Evolutionary conservation across 1,284 basidiomycete genomes (phyloP).

Genomic region (Vanrija humicola): DNA sequence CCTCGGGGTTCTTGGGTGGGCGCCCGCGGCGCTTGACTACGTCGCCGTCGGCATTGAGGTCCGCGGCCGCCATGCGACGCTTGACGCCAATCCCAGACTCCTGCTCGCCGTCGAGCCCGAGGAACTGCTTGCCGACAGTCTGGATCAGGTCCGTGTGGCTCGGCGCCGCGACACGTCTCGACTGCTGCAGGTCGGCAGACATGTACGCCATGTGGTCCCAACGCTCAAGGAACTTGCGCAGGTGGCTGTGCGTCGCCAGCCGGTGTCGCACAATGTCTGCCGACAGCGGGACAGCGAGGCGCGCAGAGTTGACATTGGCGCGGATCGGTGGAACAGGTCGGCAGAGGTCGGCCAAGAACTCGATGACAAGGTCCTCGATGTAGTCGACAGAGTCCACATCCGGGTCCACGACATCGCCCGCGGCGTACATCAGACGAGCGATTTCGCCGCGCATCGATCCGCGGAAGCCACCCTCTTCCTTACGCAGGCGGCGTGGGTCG

Average conservation of each 20-base stretch:
- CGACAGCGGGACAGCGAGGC: constrained; percentile 24
- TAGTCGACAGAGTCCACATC: constrained; percentile 40
- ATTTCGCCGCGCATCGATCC: constrained; percentile 44
- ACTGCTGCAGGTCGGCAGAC: constrained; percentile 26
- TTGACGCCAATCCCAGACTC: constrained; percentile 1
- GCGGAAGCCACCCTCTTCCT: constrained; percentile 30
- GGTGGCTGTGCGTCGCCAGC: constrained; percentile 22
- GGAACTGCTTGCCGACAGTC: constrained; percentile 32
- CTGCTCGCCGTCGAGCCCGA: constrained; percentile 30
- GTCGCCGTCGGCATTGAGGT: constrained; percentile 1
- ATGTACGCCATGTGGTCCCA: constrained; percentile 44
- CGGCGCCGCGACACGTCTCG: constrained; percentile 23
- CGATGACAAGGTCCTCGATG: constrained; percentile 42
- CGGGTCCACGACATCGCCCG: constrained; percentile 40
- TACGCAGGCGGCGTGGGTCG: constrained; percentile 3
- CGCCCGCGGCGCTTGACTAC: constrained; percentile 13
- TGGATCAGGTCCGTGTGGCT: constrained; percentile 32
- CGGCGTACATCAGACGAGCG: constrained; percentile 42
- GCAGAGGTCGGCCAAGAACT: constrained; percentile 41
- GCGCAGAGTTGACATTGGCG: constrained; percentile 9
- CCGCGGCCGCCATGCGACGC: constrained; percentile 7
- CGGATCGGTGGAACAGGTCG: constrained; percentile 35
- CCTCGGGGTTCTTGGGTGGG: constrained; percentile 22
- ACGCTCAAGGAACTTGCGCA: constrained; percentile 39
- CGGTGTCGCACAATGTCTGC: constrained; percentile 36